These are phyloP conservation scores for Wallacemonas sp. DNA, from an alignment of 208 protist genomes.

Conservation along the genomic window DNA sequence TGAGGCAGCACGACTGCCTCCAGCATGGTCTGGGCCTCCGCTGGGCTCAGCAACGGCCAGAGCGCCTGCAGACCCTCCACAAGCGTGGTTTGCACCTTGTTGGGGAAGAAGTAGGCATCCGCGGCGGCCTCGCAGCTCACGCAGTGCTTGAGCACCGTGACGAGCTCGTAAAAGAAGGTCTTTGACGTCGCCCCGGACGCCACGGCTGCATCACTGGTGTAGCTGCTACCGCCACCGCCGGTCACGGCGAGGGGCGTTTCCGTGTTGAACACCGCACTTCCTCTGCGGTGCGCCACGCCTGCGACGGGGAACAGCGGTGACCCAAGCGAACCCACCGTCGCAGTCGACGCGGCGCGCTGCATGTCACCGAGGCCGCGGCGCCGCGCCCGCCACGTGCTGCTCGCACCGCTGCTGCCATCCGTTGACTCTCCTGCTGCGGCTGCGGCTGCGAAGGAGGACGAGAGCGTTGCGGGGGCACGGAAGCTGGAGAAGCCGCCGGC, in stretches of 20 bases:
- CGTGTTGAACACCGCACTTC: no score
- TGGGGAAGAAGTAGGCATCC: conserved; percentile 68
- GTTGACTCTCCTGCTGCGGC: no score
- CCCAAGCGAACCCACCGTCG: background rate
- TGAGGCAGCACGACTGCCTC: conserved; percentile 36
- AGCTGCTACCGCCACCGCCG: background rate
- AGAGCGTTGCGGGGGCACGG: background rate
- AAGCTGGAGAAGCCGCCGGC: background rate
- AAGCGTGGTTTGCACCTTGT: conserved; percentile 59
- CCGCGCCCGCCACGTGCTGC: no score
- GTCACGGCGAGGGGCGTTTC: no score
- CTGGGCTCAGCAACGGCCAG: conserved; percentile 46
- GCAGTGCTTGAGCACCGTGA: conserved; percentile 7
- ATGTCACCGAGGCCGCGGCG: background rate
- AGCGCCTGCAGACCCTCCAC: conserved; percentile 44
- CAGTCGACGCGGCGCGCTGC: background rate
- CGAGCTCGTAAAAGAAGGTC: background rate
- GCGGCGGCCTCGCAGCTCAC: conserved; percentile 26
- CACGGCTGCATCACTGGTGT: background rate
- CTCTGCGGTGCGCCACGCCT: background rate
- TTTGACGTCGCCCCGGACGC: background rate
- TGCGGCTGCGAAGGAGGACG: no score
- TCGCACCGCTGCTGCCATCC: no score
- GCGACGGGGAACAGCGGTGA: background rate
- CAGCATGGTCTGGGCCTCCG: conserved; percentile 36